These are phyloP conservation scores for Mucor irregularis DNA, from an alignment of 371 early-diverging fungal species.

Conservation along the genomic window DNA sequence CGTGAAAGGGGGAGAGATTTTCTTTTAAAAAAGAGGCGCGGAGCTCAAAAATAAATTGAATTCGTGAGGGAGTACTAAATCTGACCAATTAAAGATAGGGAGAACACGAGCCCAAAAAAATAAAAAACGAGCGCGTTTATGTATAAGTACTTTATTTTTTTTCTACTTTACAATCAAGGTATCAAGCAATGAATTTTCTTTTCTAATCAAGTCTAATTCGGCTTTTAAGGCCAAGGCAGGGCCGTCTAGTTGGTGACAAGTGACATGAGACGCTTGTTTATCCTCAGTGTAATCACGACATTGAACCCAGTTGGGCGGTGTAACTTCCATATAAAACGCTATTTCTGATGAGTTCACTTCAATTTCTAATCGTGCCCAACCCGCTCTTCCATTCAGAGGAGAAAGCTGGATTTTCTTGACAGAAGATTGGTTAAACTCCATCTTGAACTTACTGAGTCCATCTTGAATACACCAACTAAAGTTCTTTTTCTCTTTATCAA, in stretches of 20 bases:
- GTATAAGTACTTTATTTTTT: neutral
- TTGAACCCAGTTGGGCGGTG: constrained; percentile 53
- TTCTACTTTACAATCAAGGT: neutral
- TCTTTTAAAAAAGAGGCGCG: constrained; percentile 2
- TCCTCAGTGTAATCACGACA: constrained; percentile 80
- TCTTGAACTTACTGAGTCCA: constrained; percentile 65
- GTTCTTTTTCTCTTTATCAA: constrained; percentile 56
- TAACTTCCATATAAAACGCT: constrained; percentile 62
- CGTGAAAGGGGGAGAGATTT: neutral
- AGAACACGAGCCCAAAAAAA: too few species aligned
- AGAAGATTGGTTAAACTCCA: constrained; percentile 62
- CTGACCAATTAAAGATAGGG: constrained; percentile 1
- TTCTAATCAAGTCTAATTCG: constrained; percentile 20
- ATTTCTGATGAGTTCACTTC: constrained; percentile 23
- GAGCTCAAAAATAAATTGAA: too few species aligned
- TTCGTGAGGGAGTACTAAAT: too few species aligned
- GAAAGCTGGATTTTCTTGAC: constrained; percentile 56
- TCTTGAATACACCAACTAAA: constrained; percentile 70
- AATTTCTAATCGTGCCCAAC: constrained; percentile 41
- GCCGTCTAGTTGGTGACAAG: constrained; percentile 40
- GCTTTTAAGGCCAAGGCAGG: constrained; percentile 38
- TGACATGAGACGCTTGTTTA: constrained; percentile 55
- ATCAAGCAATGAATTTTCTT: constrained; percentile 6
- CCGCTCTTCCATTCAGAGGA: constrained; percentile 24
- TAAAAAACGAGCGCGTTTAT: too few species aligned